Conservation (phyloP, 129 eudicot genomes). For the Pseudognaphalium luteoalbum region DNA sequence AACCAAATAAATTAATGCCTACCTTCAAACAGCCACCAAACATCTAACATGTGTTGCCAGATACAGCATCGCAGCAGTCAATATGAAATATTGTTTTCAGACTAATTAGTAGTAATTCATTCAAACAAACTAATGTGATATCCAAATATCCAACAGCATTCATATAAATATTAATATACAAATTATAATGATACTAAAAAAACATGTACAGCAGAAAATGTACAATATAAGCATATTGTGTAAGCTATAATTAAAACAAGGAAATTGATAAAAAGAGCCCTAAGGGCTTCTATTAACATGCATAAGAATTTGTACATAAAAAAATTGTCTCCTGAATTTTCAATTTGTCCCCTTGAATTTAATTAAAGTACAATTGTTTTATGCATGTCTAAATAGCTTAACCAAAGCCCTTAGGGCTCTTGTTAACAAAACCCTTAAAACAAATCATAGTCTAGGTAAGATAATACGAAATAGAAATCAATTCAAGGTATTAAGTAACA, state of each 20-base stretch:
- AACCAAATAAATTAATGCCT: too few species aligned
- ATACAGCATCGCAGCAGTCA: not conserved
- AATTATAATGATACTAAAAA: too few species aligned
- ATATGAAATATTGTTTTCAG: not conserved
- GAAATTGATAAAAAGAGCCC: too few species aligned
- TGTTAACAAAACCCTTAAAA: too few species aligned
- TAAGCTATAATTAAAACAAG: not conserved
- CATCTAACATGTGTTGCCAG: not conserved
- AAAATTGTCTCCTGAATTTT: too few species aligned
- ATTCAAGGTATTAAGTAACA: not conserved
- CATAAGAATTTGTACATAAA: too few species aligned
- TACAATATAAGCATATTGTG: not conserved
- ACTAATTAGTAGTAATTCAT: too few species aligned
- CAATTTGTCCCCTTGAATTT: too few species aligned
- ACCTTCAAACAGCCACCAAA: not conserved
- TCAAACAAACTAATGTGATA: not conserved
- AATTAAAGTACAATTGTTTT: too few species aligned
- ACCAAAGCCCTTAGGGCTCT: too few species aligned
- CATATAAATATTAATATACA: not conserved
- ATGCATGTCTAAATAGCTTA: too few species aligned
- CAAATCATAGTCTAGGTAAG: not conserved
- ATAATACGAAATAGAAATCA: not conserved
- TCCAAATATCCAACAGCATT: not conserved
- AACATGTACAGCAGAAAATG: not conserved
- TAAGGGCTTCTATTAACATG: too few species aligned